Base-by-base conservation (phyloP, 2,329 filamentous ascomycete genomes). In the Hypoxylon sp. region DNA sequence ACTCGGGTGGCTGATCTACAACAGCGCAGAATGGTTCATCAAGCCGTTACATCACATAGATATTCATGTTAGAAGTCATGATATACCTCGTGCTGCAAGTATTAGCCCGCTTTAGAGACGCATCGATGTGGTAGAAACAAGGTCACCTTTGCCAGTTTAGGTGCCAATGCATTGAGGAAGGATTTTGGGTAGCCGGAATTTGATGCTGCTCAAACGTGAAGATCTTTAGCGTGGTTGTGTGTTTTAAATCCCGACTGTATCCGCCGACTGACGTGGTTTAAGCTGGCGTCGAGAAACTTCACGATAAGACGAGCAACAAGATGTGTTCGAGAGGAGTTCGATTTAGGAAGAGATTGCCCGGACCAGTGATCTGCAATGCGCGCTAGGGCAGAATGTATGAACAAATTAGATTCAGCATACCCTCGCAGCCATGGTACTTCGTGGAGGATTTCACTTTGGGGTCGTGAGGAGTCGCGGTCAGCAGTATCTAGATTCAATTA, bases 331-430 rank as follows among this genome's bases (percentile, higher is more conserved):
- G 35, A 42, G 44, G 54, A 60, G 44, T 49, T 71, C 56, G 44
- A 61, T 59, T 70, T 63, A 65, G 64, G 67, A 57, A 70, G 61
- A 65, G 66, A 69, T 72, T 62, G 57, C 46, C 66, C 61, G 58
- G 46, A 44, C 27, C 53, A 56, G 48, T 60, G 69, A 69, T 69
- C 67, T 69, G 60, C 69, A 69, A 54, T 64, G 66, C 69, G 66
- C 53, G 35, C 66, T 67, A 64, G 60, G 46, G 48, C 56, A 44
- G 33, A 53, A 35, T 31, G 22, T 14, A 22, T 64, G 62, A 58
- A 37, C 55, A 66, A 62, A 62, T 62, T 58, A 50, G 40, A 64
- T 31, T 59, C 49, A 30, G 30, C 44, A 30, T 22, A 42, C 50
- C 53, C 49, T 66, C 58, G 40, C 46, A 40, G 25, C 20, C 20